These are phyloP conservation scores for Dictyostelium gargantuum DNA, from an alignment of 208 protist species.

Conservation along the genomic window DNA sequence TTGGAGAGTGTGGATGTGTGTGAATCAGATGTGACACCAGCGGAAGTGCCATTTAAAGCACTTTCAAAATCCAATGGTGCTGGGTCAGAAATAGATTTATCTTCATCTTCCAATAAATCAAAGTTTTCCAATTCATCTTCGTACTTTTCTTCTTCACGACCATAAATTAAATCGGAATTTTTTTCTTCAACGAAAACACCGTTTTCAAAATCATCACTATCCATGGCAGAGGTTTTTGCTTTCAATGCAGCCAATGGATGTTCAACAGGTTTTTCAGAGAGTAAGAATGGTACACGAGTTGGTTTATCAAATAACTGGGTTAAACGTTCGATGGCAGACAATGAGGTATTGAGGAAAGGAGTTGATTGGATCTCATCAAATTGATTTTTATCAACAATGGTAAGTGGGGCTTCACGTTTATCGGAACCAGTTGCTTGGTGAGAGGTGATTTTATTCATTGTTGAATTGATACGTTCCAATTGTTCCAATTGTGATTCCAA, in stretches of 20 bases:
- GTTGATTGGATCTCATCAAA: slow-evolving; percentile 11
- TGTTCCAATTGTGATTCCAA: not conserved
- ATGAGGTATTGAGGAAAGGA: not conserved
- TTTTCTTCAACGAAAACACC: not conserved
- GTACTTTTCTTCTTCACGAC: not conserved
- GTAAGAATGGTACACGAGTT: not conserved
- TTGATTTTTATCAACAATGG: not conserved
- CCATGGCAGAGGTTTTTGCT: not conserved
- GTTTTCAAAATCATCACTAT: not conserved
- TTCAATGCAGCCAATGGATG: not conserved
- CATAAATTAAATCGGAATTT: not conserved
- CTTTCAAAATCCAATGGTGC: not conserved
- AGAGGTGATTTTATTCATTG: not conserved
- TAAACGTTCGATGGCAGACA: not conserved
- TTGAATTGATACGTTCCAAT: not conserved
- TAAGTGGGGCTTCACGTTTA: not conserved
- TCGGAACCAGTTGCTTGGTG: not conserved
- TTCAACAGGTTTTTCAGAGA: not conserved
- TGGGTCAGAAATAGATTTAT: not conserved
- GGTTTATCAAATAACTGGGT: not conserved
- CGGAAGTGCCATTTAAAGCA: not conserved
- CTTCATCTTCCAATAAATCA: not conserved
- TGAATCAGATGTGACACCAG: too few relatives aligned
- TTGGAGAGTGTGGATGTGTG: not conserved
- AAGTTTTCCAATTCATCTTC: not conserved